Evolutionary conservation across 352 stramenopile genomes (phyloP).

Genomic region (Plasmopara halstedii): DNA sequence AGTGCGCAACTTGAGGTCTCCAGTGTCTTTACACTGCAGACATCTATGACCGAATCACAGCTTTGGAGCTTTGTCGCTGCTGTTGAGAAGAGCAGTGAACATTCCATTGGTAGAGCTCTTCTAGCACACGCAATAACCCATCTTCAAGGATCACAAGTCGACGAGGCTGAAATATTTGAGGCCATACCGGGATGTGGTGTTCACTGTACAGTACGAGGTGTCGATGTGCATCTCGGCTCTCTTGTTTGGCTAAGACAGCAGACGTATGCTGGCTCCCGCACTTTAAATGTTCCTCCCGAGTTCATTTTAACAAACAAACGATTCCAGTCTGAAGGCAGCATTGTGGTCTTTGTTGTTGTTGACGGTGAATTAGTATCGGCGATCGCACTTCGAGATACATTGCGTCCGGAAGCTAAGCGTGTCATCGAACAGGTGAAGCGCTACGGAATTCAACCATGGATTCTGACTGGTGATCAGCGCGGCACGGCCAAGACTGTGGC

Average conservation of each 20-base stretch:
- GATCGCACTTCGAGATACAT: constrained; percentile 44
- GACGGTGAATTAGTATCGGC: constrained; percentile 43
- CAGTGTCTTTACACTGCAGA: constrained; percentile 10
- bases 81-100: constrained; percentile 52
- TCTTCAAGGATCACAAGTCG: constrained; percentile 7
- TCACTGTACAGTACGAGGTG: constrained; percentile 25
- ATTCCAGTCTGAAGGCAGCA: constrained; percentile 43
- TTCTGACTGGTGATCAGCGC: constrained; percentile 69
- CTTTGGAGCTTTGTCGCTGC: constrained; percentile 43
- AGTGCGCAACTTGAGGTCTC: constrained; percentile 41
- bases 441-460: constrained; percentile 58
- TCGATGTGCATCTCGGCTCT: constrained; percentile 43
- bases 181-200: constrained; percentile 59
- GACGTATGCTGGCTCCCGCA: constrained; percentile 15
- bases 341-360: constrained; percentile 53
- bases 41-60: constrained; percentile 5
- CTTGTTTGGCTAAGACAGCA: constrained; percentile 59
- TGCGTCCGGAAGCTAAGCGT: constrained; percentile 39
- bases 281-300: constrained; percentile 30
- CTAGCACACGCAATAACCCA: constrained; percentile 32
- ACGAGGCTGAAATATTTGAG: constrained; percentile 30
- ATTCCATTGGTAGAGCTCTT: constrained; percentile 56
- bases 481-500: constrained; percentile 52
- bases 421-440: constrained; percentile 49
- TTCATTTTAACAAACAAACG: constrained; percentile 35